Evolutionary conservation across 2,329 filamentous ascomycete genomes (phyloP).

Genomic region (Pseudogymnoascus sp.): DNA sequence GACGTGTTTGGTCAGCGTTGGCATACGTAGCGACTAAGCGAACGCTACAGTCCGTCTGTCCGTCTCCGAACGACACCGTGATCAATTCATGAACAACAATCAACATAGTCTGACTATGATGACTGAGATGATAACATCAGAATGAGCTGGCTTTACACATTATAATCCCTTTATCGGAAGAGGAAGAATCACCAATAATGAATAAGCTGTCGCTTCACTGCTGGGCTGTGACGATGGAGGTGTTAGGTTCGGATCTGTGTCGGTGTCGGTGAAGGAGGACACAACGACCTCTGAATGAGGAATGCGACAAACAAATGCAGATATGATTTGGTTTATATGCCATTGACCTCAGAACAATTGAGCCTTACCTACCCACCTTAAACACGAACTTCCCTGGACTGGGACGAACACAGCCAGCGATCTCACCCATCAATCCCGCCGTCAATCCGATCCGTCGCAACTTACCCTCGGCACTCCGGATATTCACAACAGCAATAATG

Average conservation of each 20-base stretch:
- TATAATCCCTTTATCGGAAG: background rate
- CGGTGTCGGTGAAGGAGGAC: background rate
- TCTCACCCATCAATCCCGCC: background rate
- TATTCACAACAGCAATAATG: background rate
- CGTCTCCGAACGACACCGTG: background rate
- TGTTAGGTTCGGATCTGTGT: background rate
- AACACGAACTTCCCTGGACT: background rate
- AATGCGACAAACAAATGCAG: background rate
- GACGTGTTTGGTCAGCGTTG: conserved; percentile 8
- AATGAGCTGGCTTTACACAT: background rate
- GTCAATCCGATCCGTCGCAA: background rate
- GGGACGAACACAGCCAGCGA: background rate
- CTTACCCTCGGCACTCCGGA: background rate
- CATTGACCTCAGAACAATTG: background rate
- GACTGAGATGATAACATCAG: background rate
- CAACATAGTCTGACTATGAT: conserved; percentile 1
- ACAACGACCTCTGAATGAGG: background rate
- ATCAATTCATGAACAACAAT: conserved; percentile 9
- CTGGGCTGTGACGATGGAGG: background rate
- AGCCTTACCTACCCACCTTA: background rate
- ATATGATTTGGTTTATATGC: conserved; percentile 4
- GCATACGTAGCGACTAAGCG: conserved; percentile 4
- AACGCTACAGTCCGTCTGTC: background rate
- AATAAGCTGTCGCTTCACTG: background rate
- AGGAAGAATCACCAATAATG: background rate